A percentile compares a stretch with the other conserved stretches of the same genome.
Conservation (phyloP, 2,329 filamentous ascomycete genomes). For the Thelonectria rubi region DNA sequence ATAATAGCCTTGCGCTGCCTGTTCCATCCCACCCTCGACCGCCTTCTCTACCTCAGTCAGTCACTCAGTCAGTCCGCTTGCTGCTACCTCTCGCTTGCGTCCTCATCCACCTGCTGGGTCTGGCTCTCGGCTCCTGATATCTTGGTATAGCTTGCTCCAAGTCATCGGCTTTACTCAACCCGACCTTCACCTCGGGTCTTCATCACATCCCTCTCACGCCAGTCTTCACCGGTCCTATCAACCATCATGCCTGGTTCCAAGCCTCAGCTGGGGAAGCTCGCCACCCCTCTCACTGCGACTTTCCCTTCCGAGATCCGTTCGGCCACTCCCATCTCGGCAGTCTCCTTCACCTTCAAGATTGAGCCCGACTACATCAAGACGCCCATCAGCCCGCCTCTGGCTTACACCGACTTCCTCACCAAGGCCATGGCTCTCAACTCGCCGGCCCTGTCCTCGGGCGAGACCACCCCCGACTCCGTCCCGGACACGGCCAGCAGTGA, state of each 20-base stretch:
- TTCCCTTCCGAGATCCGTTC: slow-evolving; percentile 70
- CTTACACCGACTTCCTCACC: slow-evolving; percentile 88
- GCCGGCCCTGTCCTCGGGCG: slow-evolving; percentile 65
- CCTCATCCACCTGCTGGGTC: slow-evolving; percentile 31
- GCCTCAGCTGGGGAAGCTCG: slow-evolving; percentile 69
- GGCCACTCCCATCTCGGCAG: slow-evolving; percentile 70
- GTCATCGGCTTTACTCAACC: slow-evolving; percentile 15
- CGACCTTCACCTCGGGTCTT: slow-evolving; percentile 25
- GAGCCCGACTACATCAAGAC: slow-evolving; percentile 75
- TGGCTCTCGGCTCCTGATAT: slow-evolving; percentile 37
- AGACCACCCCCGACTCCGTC: slow-evolving; percentile 57
- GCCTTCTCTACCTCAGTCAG: slow-evolving; percentile 40
- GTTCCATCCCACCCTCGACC: slow-evolving; percentile 29
- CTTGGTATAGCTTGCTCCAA: slow-evolving; percentile 24
- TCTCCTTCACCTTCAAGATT: slow-evolving; percentile 51
- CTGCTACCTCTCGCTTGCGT: slow-evolving; percentile 38
- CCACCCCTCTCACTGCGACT: slow-evolving; percentile 69
- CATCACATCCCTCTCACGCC: slow-evolving; percentile 14
- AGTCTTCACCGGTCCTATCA: slow-evolving; percentile 19
- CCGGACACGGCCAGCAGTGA: slow-evolving; percentile 67
- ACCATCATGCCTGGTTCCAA: slow-evolving; percentile 61
- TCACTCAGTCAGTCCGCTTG: slow-evolving; percentile 43
- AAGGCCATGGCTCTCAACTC: slow-evolving; percentile 82
- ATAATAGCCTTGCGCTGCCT: slow-evolving; percentile 42
- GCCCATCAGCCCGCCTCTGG: slow-evolving; percentile 87